These are phyloP conservation scores for Mortierella sp. DNA, from an alignment of 371 early-diverging fungal genomes.

Conservation along the genomic window DNA sequence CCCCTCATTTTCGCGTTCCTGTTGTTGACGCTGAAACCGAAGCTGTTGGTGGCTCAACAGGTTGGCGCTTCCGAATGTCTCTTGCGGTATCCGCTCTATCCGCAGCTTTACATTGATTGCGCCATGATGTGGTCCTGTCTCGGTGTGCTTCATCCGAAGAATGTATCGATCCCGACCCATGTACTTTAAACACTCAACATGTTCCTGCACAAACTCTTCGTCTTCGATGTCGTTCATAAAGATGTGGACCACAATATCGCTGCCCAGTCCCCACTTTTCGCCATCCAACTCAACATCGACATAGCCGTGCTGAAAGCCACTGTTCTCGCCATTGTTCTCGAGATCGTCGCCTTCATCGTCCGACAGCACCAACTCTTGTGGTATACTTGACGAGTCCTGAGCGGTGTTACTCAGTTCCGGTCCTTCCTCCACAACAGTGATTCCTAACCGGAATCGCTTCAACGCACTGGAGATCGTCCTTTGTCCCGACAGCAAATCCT, in stretches of 20 bases:
- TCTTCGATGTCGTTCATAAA: constrained; percentile 60
- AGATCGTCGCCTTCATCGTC: constrained; percentile 53
- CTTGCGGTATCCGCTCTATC: constrained; percentile 54
- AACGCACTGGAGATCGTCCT: constrained; percentile 44
- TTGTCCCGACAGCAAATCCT: constrained; percentile 28
- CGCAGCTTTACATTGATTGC: constrained; percentile 58
- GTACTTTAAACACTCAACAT: constrained; percentile 58
- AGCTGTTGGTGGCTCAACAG: constrained; percentile 45
- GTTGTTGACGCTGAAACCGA: constrained; percentile 32
- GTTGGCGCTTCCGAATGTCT: constrained; percentile 29
- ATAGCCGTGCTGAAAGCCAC: constrained; percentile 24
- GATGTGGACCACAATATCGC: constrained; percentile 55
- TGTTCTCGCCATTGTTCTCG: constrained; percentile 17
- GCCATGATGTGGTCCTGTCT: constrained; percentile 46
- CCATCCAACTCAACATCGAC: constrained; percentile 60
- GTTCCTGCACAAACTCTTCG: constrained; percentile 57
- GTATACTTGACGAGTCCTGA: constrained; percentile 27
- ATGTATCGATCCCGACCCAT: constrained; percentile 57
- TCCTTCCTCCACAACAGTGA: constrained; percentile 22
- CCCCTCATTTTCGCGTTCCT: constrained; percentile 18
- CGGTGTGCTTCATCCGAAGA: constrained; percentile 55
- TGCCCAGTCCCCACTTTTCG: constrained; percentile 56
- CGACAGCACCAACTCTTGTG: constrained; percentile 47
- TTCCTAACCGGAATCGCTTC: constrained; percentile 43
- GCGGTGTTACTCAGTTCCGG: constrained; percentile 19